phyloP scores from a whole-genome alignment of 192 early-diverging fungal genomes.

The Lunasporangiospora selenospora region DNA sequence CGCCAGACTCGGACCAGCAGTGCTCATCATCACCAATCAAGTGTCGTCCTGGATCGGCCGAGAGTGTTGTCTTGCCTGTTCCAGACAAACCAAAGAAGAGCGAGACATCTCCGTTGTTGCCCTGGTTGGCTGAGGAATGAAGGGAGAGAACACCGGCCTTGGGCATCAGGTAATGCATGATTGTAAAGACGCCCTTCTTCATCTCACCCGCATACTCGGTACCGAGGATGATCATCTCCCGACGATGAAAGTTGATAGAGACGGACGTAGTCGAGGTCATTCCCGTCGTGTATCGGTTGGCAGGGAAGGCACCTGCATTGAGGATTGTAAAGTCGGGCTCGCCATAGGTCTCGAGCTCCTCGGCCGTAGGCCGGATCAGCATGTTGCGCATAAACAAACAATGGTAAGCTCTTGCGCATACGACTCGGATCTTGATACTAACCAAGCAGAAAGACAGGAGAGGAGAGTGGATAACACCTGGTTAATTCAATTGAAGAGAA shows the following conservation, averaged over 20 bases:
- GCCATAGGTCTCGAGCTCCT: constrained; percentile 90
- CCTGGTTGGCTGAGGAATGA: constrained; percentile 95
- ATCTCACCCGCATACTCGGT: constrained; percentile 98
- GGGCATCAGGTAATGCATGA: constrained; percentile 99
- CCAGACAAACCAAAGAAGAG: constrained; percentile 97
- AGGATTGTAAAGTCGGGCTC: constrained; percentile 96
- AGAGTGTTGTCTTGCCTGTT: constrained; percentile 97
- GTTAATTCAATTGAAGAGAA: too few species aligned
- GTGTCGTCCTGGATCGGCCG: constrained; percentile 89
- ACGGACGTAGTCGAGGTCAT: constrained; percentile 95
- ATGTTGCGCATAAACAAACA: constrained; percentile 98
- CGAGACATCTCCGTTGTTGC: constrained; percentile 89
- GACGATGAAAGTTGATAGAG: constrained; percentile 87
- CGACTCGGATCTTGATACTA: constrained; percentile 95
- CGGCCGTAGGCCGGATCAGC: constrained; percentile 92
- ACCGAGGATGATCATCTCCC: constrained; percentile 96
- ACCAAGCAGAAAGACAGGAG: too few species aligned
- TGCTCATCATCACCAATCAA: constrained; percentile 99
- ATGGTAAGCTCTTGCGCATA: constrained; percentile 94
- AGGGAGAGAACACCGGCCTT: constrained; percentile 86
- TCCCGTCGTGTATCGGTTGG: constrained; percentile 90
- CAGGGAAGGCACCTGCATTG: constrained; percentile 94
- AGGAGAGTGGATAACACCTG: too few species aligned
- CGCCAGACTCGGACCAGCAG: constrained; percentile 93
- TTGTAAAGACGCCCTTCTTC: constrained; percentile 98